phyloP scores from a whole-genome alignment of 208 protist species.

The Leishmania braziliensis region DNA sequence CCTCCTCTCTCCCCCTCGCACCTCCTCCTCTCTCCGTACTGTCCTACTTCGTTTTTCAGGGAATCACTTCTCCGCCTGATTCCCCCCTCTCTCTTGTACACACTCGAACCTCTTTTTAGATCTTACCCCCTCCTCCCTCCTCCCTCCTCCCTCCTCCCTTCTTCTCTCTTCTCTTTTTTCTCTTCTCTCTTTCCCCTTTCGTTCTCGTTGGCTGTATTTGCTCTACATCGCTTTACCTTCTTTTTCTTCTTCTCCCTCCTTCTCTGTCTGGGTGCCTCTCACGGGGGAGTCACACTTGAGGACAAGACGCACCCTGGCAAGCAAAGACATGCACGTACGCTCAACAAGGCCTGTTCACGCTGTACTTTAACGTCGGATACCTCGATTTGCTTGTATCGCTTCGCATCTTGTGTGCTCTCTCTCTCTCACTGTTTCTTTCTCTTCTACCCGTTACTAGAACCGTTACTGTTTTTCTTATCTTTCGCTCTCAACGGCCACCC shows the following conservation, averaged over 20 bases:
- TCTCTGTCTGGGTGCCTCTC: neutral
- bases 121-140: neutral
- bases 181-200: neutral
- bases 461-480: slow-evolving; percentile 11
- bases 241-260: neutral
- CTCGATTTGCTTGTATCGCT: neutral
- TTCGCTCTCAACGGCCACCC: neutral
- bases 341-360: slow-evolving; percentile 1
- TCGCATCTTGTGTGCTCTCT: neutral
- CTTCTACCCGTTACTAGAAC: neutral
- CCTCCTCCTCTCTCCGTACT: neutral
- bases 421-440: neutral
- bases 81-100: neutral
- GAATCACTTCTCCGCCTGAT: slow-evolving; percentile 13
- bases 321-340: neutral
- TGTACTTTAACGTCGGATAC: neutral
- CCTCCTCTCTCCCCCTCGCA: neutral
- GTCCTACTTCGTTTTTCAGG: neutral
- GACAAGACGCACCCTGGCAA: neutral
- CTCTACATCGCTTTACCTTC: neutral
- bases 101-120: neutral
- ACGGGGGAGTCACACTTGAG: neutral
- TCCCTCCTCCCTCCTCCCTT: neutral
- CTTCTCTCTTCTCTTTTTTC: neutral
- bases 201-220: neutral